Conservation (phyloP, 441 rosid species). For the Gossypium laxum region DNA sequence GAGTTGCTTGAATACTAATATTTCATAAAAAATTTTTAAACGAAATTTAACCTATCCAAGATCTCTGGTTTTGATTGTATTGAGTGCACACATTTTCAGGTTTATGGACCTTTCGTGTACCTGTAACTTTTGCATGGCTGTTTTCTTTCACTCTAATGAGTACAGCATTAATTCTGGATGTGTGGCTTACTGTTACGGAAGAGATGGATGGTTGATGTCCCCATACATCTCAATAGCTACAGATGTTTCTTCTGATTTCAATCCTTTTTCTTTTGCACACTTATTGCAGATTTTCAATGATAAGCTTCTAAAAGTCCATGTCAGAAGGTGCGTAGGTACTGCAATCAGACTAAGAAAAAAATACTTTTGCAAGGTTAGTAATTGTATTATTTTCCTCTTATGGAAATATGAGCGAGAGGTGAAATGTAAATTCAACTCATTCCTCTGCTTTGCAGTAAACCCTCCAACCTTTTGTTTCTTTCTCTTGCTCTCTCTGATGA, state of each 20-base stretch:
- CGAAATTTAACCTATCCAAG: not conserved
- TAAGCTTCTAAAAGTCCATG: constrained; percentile 58
- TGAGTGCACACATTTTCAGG: not conserved
- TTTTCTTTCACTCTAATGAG: not conserved
- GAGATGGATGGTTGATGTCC: not conserved
- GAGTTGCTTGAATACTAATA: not conserved
- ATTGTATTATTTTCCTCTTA: not conserved
- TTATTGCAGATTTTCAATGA: constrained; percentile 83
- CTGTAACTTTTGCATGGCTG: not conserved
- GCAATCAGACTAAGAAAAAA: constrained; percentile 83
- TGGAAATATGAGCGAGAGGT: not conserved
- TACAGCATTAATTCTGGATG: not conserved
- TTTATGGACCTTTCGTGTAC: not conserved
- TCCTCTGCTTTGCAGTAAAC: constrained; percentile 14
- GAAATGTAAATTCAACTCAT: not conserved
- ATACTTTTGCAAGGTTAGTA: constrained; percentile 62
- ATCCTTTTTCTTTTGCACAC: constrained; percentile 34
- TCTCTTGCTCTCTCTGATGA: not conserved
- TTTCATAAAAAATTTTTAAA: not conserved
- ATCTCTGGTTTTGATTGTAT: not conserved
- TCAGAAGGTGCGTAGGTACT: constrained; percentile 55
- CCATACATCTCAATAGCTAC: not conserved
- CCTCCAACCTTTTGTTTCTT: constrained; percentile 13
- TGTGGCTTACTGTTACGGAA: not conserved
- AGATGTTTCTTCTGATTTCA: not conserved